Conservation (phyloP, 495 filamentous ascomycete species). For the Hypoxylon lienhwacheense region DNA sequence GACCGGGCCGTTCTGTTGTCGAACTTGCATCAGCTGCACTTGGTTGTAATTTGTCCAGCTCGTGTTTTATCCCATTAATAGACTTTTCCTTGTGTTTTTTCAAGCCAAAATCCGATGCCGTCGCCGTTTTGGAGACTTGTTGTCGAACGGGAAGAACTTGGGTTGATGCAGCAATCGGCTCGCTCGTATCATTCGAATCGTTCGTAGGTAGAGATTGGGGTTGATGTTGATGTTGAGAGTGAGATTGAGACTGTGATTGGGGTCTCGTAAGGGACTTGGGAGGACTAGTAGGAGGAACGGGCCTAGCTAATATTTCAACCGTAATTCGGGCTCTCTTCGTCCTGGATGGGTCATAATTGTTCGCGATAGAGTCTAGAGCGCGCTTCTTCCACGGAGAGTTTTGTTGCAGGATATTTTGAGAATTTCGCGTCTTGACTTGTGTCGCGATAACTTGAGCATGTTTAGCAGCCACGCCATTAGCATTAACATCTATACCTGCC, state of each 20-base stretch:
- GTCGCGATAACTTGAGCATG: conserved; percentile 30
- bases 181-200: too few relatives aligned
- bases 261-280: conserved; percentile 32
- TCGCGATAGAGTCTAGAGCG: conserved; percentile 36
- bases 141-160: conserved; percentile 8
- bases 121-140: conserved; percentile 30
- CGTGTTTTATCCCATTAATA: conserved; percentile 56
- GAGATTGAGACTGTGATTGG: conserved; percentile 29
- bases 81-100: conserved; percentile 54
- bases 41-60: conserved; percentile 52
- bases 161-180: conserved; percentile 20
- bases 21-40: conserved; percentile 45
- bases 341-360: conserved; percentile 42
- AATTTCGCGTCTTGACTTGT: conserved; percentile 32
- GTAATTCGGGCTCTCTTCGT: conserved; percentile 42
- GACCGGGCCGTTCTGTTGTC: conserved; percentile 51
- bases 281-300: conserved; percentile 26
- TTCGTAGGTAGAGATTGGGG: conserved; percentile 32
- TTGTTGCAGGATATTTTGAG: conserved; percentile 29
- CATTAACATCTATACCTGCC: conserved; percentile 10
- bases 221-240: conserved; percentile 26
- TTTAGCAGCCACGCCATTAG: conserved; percentile 22
- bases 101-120: conserved; percentile 25
- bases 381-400: conserved; percentile 39
- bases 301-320: conserved; percentile 45